A percentile compares a stretch with the other conserved stretches of the same genome.
Evolutionary conservation across 495 filamentous ascomycete genomes (phyloP).

Genomic region (Aspergillus baeticus): DNA sequence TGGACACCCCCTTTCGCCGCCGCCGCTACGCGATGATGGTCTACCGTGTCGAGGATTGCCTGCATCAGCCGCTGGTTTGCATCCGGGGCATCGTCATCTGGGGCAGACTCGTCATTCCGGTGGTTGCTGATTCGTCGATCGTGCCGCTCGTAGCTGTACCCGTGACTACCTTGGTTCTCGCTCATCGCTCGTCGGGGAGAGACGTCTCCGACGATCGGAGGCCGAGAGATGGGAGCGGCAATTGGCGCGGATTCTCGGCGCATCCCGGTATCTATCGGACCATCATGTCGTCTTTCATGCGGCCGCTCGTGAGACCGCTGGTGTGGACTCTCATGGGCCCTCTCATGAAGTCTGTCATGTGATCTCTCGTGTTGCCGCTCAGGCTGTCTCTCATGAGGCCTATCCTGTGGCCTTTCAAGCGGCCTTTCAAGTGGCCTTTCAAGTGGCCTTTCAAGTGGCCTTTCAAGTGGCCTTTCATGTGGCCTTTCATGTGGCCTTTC

Average conservation of each 20-base stretch:
- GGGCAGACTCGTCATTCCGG: conserved; percentile 11
- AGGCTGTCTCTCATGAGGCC: not conserved
- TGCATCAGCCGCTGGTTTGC: conserved; percentile 48
- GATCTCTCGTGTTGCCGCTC: too few species aligned
- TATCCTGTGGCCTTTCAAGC: not conserved
- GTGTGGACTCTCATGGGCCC: too few species aligned
- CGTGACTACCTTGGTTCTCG: conserved; percentile 34
- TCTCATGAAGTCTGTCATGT: too few species aligned
- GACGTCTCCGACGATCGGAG: conserved; percentile 18
- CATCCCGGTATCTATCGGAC: conserved; percentile 8
- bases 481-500: too few species aligned
- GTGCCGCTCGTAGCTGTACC: conserved; percentile 13
- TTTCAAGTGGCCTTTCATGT: too few species aligned
- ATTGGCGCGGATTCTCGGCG: conserved; percentile 39
- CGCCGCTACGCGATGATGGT: conserved; percentile 41
- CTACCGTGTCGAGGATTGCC: conserved; percentile 46
- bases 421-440: too few species aligned
- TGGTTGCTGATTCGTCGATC: conserved; percentile 21
- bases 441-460: too few species aligned
- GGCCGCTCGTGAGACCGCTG: too few species aligned
- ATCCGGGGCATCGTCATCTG: conserved; percentile 44
- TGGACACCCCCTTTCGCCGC: conserved; percentile 32
- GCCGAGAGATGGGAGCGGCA: conserved; percentile 14
- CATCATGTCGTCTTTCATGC: not conserved
- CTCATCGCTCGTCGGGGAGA: conserved; percentile 45